A percentile compares a stretch with the other conserved stretches of the same genome.
These are phyloP conservation scores for Basipetospora sp. DNA, from an alignment of 2,329 filamentous ascomycete genomes.

Conservation along the genomic window DNA sequence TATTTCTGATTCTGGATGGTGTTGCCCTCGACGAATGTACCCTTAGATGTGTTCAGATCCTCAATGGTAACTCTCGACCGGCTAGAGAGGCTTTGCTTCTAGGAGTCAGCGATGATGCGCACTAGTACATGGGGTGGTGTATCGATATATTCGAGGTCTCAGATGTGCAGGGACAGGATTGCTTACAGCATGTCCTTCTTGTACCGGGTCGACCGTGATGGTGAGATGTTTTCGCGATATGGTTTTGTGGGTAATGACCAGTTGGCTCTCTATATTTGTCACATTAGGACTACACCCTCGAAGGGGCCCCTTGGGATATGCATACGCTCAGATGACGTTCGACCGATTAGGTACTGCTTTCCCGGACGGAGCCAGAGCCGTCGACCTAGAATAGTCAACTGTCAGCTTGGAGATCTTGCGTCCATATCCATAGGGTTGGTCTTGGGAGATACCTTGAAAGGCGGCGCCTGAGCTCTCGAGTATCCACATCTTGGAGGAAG, in stretches of 20 bases:
- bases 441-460: slow-evolving; percentile 3
- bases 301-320: not conserved
- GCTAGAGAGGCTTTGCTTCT: slow-evolving; percentile 44
- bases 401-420: no score
- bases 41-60: slow-evolving; percentile 72
- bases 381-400: slow-evolving; percentile 16
- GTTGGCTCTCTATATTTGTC: slow-evolving; percentile 2
- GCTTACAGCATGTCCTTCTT: slow-evolving; percentile 52
- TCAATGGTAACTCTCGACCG: slow-evolving; percentile 59
- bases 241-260: slow-evolving; percentile 41
- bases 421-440: not conserved
- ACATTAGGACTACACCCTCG: not conserved
- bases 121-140: no score
- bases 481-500: slow-evolving; percentile 6
- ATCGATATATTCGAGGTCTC: no score
- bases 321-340: slow-evolving; percentile 53
- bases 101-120: not conserved
- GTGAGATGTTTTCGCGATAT: slow-evolving; percentile 82
- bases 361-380: slow-evolving; percentile 76
- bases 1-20: slow-evolving; percentile 49
- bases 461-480: slow-evolving; percentile 4
- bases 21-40: slow-evolving; percentile 62
- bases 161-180: no score
- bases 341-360: slow-evolving; percentile 71
- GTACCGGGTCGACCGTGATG: slow-evolving; percentile 54